Evolutionary conservation across 805 yeast species (phyloP), one percentile per base, ranked within the genome.

Genomic region (Brettanomyces nanus): DNA sequence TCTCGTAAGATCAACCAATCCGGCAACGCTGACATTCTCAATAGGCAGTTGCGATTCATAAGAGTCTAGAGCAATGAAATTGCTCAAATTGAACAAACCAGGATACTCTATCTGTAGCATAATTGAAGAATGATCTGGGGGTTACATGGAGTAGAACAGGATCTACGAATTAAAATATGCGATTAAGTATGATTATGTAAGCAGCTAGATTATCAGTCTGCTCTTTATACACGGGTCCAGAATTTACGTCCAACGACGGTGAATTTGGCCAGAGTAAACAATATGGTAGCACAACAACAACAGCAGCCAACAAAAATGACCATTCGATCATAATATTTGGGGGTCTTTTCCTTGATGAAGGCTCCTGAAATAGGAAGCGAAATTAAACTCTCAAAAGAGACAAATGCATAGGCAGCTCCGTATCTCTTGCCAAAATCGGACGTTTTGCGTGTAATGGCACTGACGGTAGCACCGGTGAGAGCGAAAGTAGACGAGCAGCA

Each of bases 361-460:
- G 68, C 65, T 45, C 77, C 76, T 11, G 70, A 65, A 30, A 69
- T 57, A 7, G 78, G 77, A 35, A 73, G 60, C 4, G 66, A 59
- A n/a, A 69, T 62, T 13, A 74, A 53, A 21, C 64, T 59, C 17
- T 68, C 60, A 33, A 75, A 56, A 36, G 85, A 71, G 14, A 73
- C 75, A 43, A 76, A 53, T 38, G 74, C 74, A 53, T 77, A 80
- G 46, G 76, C 67, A n/a, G 85, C 69, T 0, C 86, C 86, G 48
- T 73, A 81, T 15, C 81, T 59, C 43, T 73, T 75, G 19, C 87
- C 89, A 52, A 80, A 81, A 37, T 75, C 71, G 9, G 37, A 19
- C 41, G 68, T 64, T 1, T 76, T 74, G 5, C 68, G 68, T n/a
- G 78, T 71, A 13, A 80, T 71, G 38, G 70, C 71, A 0, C 80